A percentile compares a stretch with the other conserved stretches of the same genome.
Conservation (phyloP, 2,329 filamentous ascomycete genomes). For the Aspergillus cejpii region DNA sequence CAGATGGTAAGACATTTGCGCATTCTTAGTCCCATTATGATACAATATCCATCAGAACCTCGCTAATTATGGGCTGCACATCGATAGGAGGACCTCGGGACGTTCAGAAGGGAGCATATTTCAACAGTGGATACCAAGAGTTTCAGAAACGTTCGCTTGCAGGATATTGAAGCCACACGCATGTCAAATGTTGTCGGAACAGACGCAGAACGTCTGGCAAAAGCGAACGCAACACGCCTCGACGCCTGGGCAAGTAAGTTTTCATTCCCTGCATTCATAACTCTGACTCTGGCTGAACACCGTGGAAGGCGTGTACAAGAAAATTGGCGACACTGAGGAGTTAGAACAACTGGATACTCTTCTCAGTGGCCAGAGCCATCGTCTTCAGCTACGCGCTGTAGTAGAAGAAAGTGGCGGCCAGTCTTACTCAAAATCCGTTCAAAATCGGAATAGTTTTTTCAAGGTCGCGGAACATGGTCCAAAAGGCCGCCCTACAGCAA, state of each 20-base stretch:
- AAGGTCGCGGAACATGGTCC: background rate
- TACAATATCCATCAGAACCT: background rate
- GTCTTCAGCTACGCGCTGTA: slow-evolving; percentile 22
- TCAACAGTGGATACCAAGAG: slow-evolving; percentile 27
- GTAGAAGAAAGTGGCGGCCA: slow-evolving; percentile 17
- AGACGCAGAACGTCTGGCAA: slow-evolving; percentile 21
- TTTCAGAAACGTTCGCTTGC: slow-evolving; percentile 9
- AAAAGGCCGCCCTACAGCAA: background rate
- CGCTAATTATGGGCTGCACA: background rate
- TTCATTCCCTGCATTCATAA: background rate
- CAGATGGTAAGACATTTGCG: slow-evolving; percentile 23
- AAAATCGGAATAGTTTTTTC: slow-evolving; percentile 3
- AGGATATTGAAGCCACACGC: slow-evolving; percentile 26
- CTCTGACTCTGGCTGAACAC: slow-evolving; percentile 8
- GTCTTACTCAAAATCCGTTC: slow-evolving; percentile 4
- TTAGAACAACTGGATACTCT: slow-evolving; percentile 29
- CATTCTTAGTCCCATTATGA: background rate
- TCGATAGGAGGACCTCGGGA: slow-evolving; percentile 35
- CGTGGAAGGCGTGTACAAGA: slow-evolving; percentile 26
- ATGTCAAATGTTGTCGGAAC: slow-evolving; percentile 28
- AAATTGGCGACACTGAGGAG: slow-evolving; percentile 26
- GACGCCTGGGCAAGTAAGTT: slow-evolving; percentile 32
- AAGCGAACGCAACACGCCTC: slow-evolving; percentile 23
- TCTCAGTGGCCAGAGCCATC: slow-evolving; percentile 37
- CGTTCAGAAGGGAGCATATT: slow-evolving; percentile 31